Evolutionary conservation across 1,284 basidiomycete genomes (phyloP).

Genomic region (Cutaneotrichosporon mucoides): DNA sequence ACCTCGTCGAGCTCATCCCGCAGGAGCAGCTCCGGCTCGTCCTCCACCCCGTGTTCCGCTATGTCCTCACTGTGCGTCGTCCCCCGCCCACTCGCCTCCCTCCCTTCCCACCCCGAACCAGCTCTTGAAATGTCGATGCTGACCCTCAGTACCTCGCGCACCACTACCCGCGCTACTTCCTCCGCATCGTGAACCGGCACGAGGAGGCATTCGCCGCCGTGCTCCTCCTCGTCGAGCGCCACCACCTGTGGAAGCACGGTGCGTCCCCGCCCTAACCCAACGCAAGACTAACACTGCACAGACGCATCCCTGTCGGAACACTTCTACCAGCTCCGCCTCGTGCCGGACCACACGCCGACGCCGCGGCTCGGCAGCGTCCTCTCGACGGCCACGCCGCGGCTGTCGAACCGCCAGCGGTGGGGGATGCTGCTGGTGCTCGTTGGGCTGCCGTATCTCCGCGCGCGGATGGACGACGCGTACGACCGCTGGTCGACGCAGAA

Average conservation of each 20-base stretch:
- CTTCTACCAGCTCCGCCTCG: constrained; percentile 42
- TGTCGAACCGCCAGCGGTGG: constrained; percentile 46
- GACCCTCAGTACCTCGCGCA: constrained; percentile 80
- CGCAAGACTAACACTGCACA: constrained; percentile 12
- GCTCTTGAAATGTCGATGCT: background rate
- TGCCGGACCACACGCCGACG: constrained; percentile 25
- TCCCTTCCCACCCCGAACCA: background rate
- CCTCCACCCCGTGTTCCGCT: constrained; percentile 91
- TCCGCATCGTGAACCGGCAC: constrained; percentile 87
- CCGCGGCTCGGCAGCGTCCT: constrained; percentile 24
- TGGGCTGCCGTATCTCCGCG: constrained; percentile 80
- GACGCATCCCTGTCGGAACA: constrained; percentile 47
- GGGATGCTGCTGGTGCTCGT: constrained; percentile 76
- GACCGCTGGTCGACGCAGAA: constrained; percentile 59
- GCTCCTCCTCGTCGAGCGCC: constrained; percentile 83
- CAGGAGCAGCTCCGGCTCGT: constrained; percentile 91
- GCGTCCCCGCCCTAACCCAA: constrained; percentile 3
- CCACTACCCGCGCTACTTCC: constrained; percentile 85
- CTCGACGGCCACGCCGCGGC: constrained; percentile 9
- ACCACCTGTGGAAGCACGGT: constrained; percentile 85
- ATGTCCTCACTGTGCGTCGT: constrained; percentile 74
- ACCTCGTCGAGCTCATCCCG: constrained; percentile 90
- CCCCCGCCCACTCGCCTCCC: background rate
- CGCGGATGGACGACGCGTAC: constrained; percentile 84
- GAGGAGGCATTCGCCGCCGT: constrained; percentile 91